Conservation (phyloP, 352 stramenopile species). For the Globisporangium sylvaticum region DNA sequence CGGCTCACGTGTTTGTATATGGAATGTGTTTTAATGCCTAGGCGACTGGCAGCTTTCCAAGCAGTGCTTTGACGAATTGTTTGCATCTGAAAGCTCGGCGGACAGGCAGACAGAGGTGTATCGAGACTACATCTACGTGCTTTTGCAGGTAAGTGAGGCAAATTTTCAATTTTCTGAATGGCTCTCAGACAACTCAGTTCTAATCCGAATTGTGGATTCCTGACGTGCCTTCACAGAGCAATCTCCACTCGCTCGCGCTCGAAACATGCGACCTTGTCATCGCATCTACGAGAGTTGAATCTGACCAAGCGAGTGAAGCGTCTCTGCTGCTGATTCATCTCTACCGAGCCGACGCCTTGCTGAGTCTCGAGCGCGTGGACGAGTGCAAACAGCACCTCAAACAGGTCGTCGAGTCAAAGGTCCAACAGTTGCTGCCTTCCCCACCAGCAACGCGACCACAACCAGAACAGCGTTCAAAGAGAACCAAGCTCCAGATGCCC, state of each 20-base stretch:
- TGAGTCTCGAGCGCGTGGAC: slow-evolving; percentile 69
- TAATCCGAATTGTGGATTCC: neutral
- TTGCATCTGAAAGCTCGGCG: slow-evolving; percentile 8
- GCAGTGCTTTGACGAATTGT: slow-evolving; percentile 32
- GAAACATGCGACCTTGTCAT: slow-evolving; percentile 37
- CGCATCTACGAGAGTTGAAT: neutral
- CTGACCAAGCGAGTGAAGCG: neutral
- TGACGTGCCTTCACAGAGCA: neutral
- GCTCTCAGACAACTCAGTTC: neutral
- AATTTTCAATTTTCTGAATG: neutral
- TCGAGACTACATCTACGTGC: slow-evolving; percentile 55
- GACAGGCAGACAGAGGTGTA: neutral
- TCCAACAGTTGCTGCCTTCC: neutral
- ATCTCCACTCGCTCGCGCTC: slow-evolving; percentile 33
- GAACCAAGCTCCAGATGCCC: neutral
- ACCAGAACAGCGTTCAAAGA: neutral
- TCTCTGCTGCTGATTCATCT: slow-evolving; percentile 29
- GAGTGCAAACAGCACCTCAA: slow-evolving; percentile 49
- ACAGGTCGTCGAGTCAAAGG: slow-evolving; percentile 25
- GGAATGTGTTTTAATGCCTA: too few species aligned
- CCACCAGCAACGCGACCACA: slow-evolving; percentile 3
- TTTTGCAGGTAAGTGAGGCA: slow-evolving; percentile 38
- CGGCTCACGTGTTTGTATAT: too few species aligned
- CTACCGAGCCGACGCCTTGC: slow-evolving; percentile 71
- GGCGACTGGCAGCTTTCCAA: slow-evolving; percentile 36